These are phyloP conservation scores for peach (Prunus persica) DNA, from an alignment of 306 rosid genomes.

Conservation along the genomic window DNA sequence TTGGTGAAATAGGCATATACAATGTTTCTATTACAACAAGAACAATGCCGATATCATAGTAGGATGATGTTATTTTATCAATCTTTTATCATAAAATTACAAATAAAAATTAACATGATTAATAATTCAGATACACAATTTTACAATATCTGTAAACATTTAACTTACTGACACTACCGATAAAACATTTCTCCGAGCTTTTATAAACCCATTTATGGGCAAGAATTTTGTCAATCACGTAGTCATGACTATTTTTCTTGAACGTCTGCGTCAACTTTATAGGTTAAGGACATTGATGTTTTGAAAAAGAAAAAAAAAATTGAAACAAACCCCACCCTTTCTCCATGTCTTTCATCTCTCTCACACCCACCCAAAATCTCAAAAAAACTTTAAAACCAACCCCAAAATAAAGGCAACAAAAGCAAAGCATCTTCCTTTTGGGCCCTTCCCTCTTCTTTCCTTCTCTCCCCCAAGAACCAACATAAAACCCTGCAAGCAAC, in stretches of 20 bases:
- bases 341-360: not conserved
- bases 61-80: too few relatives aligned
- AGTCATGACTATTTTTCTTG: not conserved
- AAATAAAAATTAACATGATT: too few relatives aligned
- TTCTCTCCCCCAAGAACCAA: not conserved
- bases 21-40: too few relatives aligned
- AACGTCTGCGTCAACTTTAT: not conserved
- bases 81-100: too few relatives aligned
- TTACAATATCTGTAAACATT: too few relatives aligned
- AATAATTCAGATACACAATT: too few relatives aligned
- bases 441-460: not conserved
- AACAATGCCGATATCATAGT: too few relatives aligned
- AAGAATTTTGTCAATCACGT: not conserved
- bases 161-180: too few relatives aligned
- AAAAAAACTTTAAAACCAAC: not conserved
- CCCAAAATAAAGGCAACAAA: not conserved
- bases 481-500: conserved; percentile 1
- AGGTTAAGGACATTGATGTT: not conserved
- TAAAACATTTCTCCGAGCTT: too few relatives aligned
- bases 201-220: too few relatives aligned
- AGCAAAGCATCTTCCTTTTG: conserved; percentile 27
- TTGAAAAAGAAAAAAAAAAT: not conserved
- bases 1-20: too few relatives aligned
- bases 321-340: not conserved
- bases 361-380: not conserved